Conservation (phyloP, 495 filamentous ascomycete genomes). For the Hypomontagnella submonticulosa region DNA sequence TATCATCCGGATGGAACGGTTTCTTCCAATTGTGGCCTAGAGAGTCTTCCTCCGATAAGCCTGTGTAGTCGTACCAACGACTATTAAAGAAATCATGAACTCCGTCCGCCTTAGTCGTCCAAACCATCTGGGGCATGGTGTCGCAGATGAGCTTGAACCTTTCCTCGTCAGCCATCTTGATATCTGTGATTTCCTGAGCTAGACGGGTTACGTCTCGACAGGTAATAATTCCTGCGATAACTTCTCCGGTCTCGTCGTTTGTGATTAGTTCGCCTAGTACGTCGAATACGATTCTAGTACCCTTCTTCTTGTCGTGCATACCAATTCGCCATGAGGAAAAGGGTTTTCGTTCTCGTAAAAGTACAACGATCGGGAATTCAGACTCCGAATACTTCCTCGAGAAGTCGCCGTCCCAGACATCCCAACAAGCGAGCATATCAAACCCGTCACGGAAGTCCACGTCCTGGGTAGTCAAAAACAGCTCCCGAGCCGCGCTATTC, state of each 20-base stretch:
- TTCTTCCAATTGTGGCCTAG: constrained; percentile 54
- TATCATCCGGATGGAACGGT: constrained; percentile 67
- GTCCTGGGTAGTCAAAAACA: constrained; percentile 59
- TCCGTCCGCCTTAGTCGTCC: constrained; percentile 71
- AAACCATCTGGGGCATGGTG: constrained; percentile 74
- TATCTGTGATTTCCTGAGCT: constrained; percentile 66
- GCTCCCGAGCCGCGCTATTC: constrained; percentile 68
- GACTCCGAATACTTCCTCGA: constrained; percentile 60
- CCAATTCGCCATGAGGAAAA: constrained; percentile 68
- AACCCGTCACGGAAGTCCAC: constrained; percentile 57
- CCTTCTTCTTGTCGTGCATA: constrained; percentile 61
- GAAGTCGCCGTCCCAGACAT: constrained; percentile 71
- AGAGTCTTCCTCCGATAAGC: constrained; percentile 64
- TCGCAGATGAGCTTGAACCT: constrained; percentile 77
- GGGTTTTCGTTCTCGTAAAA: constrained; percentile 65
- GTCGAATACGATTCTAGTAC: constrained; percentile 63
- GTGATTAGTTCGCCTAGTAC: constrained; percentile 68
- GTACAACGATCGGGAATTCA: constrained; percentile 70
- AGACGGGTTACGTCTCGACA: constrained; percentile 72
- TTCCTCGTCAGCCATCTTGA: constrained; percentile 70
- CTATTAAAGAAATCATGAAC: constrained; percentile 73
- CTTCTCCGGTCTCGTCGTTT: constrained; percentile 70
- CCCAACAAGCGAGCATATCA: constrained; percentile 65
- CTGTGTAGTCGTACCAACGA: constrained; percentile 78
- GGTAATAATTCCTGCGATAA: constrained; percentile 72